These are phyloP conservation scores for Trichoderma atrobrunneum DNA, from an alignment of 2,329 filamentous ascomycete genomes.

Conservation along the genomic window DNA sequence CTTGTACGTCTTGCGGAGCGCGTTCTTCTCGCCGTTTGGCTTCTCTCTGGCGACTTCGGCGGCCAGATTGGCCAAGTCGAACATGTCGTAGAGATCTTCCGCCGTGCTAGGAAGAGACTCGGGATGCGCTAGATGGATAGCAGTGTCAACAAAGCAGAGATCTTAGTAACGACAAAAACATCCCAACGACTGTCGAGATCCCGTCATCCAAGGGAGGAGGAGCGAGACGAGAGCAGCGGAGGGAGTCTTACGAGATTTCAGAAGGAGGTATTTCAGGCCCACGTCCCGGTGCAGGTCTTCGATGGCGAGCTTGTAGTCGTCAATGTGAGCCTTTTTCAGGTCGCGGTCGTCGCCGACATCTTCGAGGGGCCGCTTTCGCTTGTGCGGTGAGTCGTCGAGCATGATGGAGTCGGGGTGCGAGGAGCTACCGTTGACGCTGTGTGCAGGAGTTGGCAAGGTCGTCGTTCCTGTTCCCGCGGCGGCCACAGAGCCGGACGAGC, in stretches of 20 bases:
- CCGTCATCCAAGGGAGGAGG: constrained; percentile 24
- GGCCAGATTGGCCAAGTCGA: constrained; percentile 54
- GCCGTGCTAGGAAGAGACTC: constrained; percentile 48
- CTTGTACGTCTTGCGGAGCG: constrained; percentile 66
- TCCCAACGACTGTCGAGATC: constrained; percentile 29
- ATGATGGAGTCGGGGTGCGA: constrained; percentile 46
- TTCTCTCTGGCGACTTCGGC: constrained; percentile 61
- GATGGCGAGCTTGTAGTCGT: constrained; percentile 60
- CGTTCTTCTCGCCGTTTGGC: constrained; percentile 65
- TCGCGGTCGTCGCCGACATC: constrained; percentile 55
- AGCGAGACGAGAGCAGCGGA: constrained; percentile 37
- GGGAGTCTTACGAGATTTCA: constrained; percentile 65
- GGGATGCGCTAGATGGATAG: constrained; percentile 46
- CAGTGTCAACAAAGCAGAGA: constrained; percentile 44
- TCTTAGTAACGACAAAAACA: constrained; percentile 24
- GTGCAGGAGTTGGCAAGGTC: constrained; percentile 60
- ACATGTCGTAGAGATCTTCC: constrained; percentile 59
- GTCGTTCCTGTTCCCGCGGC: constrained; percentile 44
- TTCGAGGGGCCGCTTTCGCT: constrained; percentile 60
- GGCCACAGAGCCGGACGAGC: constrained; percentile 49
- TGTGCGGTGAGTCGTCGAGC: constrained; percentile 54
- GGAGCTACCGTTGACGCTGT: constrained; percentile 58
- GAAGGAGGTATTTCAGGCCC: constrained; percentile 64
- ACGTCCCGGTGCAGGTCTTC: constrained; percentile 65
- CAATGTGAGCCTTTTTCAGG: constrained; percentile 61